These are phyloP conservation scores for Neofusicoccum sp. DNA, from an alignment of 2,329 filamentous ascomycete genomes.

Conservation along the genomic window DNA sequence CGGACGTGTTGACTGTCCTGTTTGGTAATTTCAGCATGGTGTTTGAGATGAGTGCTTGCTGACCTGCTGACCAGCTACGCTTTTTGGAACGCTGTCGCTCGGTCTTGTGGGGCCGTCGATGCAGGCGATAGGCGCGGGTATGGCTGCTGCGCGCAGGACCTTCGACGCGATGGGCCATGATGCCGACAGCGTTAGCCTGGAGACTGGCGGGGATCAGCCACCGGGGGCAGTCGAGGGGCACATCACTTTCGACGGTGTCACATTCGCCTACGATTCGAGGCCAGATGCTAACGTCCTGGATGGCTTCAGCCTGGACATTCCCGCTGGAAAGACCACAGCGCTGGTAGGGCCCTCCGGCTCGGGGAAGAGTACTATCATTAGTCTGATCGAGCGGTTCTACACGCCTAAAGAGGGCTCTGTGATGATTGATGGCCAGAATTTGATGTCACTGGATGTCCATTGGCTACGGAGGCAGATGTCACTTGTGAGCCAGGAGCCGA, in stretches of 20 bases:
- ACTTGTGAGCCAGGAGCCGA: slow-evolving; percentile 90
- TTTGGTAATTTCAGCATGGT: slow-evolving; percentile 49
- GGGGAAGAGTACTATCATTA: slow-evolving; percentile 93
- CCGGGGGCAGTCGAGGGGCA: neutral
- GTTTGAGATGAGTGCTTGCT: neutral
- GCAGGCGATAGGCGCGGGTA: slow-evolving; percentile 80
- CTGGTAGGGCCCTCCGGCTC: slow-evolving; percentile 92
- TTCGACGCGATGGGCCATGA: slow-evolving; percentile 71
- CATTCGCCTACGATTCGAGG: slow-evolving; percentile 92
- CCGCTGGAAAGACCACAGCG: slow-evolving; percentile 89
- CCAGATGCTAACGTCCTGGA: slow-evolving; percentile 90
- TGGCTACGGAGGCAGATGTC: slow-evolving; percentile 94
- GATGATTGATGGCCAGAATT: slow-evolving; percentile 79
- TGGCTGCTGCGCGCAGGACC: slow-evolving; percentile 87
- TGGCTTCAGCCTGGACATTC: slow-evolving; percentile 75
- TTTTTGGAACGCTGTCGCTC: slow-evolving; percentile 25
- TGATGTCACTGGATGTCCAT: slow-evolving; percentile 77
- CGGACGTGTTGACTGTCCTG: slow-evolving; percentile 77
- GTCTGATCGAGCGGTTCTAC: slow-evolving; percentile 92
- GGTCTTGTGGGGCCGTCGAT: slow-evolving; percentile 62
- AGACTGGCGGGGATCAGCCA: neutral
- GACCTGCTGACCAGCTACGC: neutral
- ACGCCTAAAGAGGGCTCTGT: slow-evolving; percentile 80
- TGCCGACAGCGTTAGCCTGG: neutral
- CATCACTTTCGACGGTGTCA: slow-evolving; percentile 79